phyloP scores from a whole-genome alignment of 331 rosid genomes.

The Phaseolus coccineus region DNA sequence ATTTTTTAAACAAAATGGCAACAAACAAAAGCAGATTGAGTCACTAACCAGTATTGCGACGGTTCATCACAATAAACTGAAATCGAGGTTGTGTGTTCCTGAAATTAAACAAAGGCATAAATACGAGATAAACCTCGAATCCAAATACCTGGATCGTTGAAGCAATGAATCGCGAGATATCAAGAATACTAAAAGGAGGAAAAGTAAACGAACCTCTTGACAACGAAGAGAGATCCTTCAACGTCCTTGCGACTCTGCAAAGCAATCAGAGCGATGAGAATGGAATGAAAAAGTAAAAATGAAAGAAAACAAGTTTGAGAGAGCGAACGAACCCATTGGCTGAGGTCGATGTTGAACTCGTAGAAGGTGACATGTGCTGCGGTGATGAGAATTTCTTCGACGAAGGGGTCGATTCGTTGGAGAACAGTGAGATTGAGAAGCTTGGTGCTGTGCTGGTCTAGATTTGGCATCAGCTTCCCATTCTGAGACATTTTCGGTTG shows the following conservation, averaged over 20 bases:
- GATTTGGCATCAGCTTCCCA: slow-evolving; percentile 95
- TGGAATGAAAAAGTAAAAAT: neutral
- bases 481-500: slow-evolving; percentile 72
- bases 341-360: slow-evolving; percentile 88
- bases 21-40: slow-evolving; percentile 10
- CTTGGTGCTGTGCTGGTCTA: slow-evolving; percentile 95
- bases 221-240: slow-evolving; percentile 98
- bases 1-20: neutral
- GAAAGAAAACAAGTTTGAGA: neutral
- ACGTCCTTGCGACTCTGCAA: slow-evolving; percentile 97
- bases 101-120: slow-evolving; percentile 39
- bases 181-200: neutral
- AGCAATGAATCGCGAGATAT: slow-evolving; percentile 2
- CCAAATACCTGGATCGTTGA: neutral
- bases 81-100: slow-evolving; percentile 94
- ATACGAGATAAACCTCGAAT: neutral
- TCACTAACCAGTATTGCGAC: slow-evolving; percentile 87
- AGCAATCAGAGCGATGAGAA: slow-evolving; percentile 15
- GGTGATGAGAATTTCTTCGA: slow-evolving; percentile 94
- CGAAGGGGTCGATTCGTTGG: slow-evolving; percentile 94
- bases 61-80: slow-evolving; percentile 98
- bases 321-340: slow-evolving; percentile 83
- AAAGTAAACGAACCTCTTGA: slow-evolving; percentile 66
- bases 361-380: slow-evolving; percentile 98
- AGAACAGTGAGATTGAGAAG: slow-evolving; percentile 94